Evolutionary conservation across 805 yeast genomes (phyloP), one percentile per base, ranked within the genome.

Genomic region (Jamesozyma hellenica): DNA sequence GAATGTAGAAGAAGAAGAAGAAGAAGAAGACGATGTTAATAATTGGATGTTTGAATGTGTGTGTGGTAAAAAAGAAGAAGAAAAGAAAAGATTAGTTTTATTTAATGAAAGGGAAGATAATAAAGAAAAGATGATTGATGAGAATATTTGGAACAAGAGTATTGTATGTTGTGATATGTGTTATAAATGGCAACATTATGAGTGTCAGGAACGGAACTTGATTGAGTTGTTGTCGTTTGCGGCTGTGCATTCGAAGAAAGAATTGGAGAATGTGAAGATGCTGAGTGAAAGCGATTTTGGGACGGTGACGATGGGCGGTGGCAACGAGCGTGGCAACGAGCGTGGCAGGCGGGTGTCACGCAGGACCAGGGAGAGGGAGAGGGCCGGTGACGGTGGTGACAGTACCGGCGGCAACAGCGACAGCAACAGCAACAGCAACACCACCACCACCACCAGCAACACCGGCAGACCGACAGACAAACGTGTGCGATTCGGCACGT

Each of bases 101-200:
- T 35, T 13, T 31, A 38, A 38, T 13, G 44, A 46, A 2, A 42
- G 39, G 11, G 50, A 46, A 29, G 49, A 50, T n/a, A 31, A 38
- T 9, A 36, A 39, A 28, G 21, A 41, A 8, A 40, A 44, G 4
- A 25, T 44, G n/a, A 15, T 10, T 12, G 31, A 33, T 21, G 16
- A 33, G 4, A 30, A 33, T 7, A 28, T 28, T n/a, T 42, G 49
- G 4, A 43, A 49, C 15, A 41, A 42, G 16, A 51, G 55, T 8
- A 44, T 61, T 14, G 40, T 61, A 5, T 56, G 61, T 42, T 61
- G 65, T 48, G 62, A 58, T 27, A 23, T 37, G 19, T 59, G 64
- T 41, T 45, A 49, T 19, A 49, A 47, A 38, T 61, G 65, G 65
- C 56, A 56, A 36, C 60, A 55, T 42, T 55, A 59, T 60, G 56